phyloP scores from a whole-genome alignment of 106 monocot genomes.

The Platanthera zijinensis region DNA sequence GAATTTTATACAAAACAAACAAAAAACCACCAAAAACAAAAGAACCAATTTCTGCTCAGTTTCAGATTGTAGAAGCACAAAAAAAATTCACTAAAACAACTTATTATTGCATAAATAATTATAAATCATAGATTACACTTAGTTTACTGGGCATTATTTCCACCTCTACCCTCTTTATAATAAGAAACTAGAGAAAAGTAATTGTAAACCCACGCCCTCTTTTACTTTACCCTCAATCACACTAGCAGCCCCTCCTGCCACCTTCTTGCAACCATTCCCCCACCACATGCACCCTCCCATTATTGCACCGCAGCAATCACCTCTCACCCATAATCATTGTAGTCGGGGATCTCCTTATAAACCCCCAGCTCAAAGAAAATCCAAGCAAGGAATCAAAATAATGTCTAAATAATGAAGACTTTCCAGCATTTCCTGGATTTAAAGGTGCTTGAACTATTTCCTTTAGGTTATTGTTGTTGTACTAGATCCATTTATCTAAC shows the following conservation, averaged over 20 bases:
- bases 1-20: constrained; percentile 26
- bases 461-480: not conserved
- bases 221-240: no score
- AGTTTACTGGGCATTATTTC: no score
- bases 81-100: not conserved
- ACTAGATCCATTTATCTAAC: not conserved
- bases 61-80: constrained; percentile 4
- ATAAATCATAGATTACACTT: not conserved
- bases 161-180: no score
- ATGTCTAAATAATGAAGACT: constrained; percentile 97
- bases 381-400: constrained; percentile 77
- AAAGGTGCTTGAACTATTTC: constrained; percentile 51
- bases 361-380: no score
- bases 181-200: constrained; percentile 21
- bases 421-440: constrained; percentile 91
- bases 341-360: no score
- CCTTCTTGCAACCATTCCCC: not conserved
- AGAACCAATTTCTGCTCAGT: constrained; percentile 18
- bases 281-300: no score
- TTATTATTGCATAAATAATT: not conserved
- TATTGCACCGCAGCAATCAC: no score
- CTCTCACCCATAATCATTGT: no score
- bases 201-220: no score
- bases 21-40: constrained; percentile 31
- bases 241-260: no score